Evolutionary conservation across 371 early-diverging fungal genomes (phyloP).

Genomic region (Syncephalis fuscata): DNA sequence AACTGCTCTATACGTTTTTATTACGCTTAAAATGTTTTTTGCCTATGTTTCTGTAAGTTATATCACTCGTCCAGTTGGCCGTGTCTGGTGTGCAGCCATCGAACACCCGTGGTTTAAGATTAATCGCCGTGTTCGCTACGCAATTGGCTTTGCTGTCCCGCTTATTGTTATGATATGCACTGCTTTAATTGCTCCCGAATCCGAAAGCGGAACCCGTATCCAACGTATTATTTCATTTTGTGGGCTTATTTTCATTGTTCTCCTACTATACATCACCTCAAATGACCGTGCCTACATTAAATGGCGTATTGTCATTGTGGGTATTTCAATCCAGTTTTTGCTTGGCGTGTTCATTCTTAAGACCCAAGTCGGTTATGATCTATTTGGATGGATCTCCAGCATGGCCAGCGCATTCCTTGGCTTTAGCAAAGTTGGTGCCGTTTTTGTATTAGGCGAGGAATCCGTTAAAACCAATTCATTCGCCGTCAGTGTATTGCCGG

Average conservation of each 20-base stretch:
- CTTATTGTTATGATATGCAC: conserved; percentile 30
- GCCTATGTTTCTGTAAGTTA: conserved; percentile 24
- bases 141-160: conserved; percentile 15
- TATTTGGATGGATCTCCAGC: conserved; percentile 56
- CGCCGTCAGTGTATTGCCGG: conserved; percentile 58
- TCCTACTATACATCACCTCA: conserved; percentile 31
- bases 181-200: conserved; percentile 37
- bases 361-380: conserved; percentile 49
- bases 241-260: conserved; percentile 49
- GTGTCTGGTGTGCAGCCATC: conserved; percentile 12
- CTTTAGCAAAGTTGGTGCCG: conserved; percentile 42
- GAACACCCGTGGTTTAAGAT: conserved; percentile 4
- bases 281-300: conserved; percentile 40
- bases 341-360: conserved; percentile 69
- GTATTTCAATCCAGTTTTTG: conserved; percentile 57
- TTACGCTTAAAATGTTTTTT: conserved; percentile 33
- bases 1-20: conserved; percentile 33
- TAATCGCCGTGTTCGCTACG: conserved; percentile 8
- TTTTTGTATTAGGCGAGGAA: conserved; percentile 44
- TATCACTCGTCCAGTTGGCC: conserved; percentile 20
- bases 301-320: conserved; percentile 62
- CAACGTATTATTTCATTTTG: conserved; percentile 58
- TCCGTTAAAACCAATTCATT: conserved; percentile 25
- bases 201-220: conserved; percentile 30
- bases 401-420: conserved; percentile 45